Conservation (phyloP, 768 basidiomycete species). For the Coprinellus aureogranulatus region DNA sequence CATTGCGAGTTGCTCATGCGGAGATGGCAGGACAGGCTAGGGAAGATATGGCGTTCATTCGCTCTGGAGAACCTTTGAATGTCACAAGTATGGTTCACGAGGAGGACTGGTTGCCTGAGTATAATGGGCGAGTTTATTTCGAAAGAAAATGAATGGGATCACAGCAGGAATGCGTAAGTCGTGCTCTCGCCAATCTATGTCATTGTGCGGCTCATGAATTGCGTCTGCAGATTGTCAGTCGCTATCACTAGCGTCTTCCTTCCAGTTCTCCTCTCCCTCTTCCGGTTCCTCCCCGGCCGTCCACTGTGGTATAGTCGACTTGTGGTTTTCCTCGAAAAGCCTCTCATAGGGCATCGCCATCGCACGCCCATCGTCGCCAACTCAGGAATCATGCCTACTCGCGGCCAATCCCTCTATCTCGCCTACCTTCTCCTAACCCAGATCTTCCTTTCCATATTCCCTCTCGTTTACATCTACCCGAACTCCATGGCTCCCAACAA, state of each 20-base stretch:
- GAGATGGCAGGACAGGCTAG: conserved; percentile 2
- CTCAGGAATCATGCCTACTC: conserved; percentile 8
- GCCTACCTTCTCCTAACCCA: conserved; percentile 9
- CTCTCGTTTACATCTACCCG: conserved; percentile 6
- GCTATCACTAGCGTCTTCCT: conserved; percentile 7
- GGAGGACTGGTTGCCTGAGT: neutral
- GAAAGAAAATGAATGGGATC: neutral
- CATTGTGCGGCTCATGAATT: no score
- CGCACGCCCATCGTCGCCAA: conserved; percentile 2
- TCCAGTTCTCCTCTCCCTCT: conserved; percentile 6
- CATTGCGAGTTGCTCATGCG: conserved; percentile 1
- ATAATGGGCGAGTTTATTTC: conserved; percentile 1
- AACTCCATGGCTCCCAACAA: conserved; percentile 2
- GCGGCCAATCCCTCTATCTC: conserved; percentile 10
- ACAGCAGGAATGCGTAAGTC: conserved; percentile 2
- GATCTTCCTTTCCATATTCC: conserved; percentile 10
- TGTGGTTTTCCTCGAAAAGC: conserved; percentile 3
- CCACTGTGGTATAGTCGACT: conserved; percentile 11
- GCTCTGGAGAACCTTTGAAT: conserved; percentile 2
- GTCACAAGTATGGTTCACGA: conserved; percentile 3
- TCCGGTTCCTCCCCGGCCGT: conserved; percentile 10
- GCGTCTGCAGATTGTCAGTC: no score
- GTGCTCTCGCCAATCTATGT: no score
- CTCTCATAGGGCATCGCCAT: conserved; percentile 5
- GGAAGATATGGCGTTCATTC: neutral